These are phyloP conservation scores for Paramecium octaurelia DNA, from an alignment of 73 alveolate genomes.

Conservation along the genomic window DNA sequence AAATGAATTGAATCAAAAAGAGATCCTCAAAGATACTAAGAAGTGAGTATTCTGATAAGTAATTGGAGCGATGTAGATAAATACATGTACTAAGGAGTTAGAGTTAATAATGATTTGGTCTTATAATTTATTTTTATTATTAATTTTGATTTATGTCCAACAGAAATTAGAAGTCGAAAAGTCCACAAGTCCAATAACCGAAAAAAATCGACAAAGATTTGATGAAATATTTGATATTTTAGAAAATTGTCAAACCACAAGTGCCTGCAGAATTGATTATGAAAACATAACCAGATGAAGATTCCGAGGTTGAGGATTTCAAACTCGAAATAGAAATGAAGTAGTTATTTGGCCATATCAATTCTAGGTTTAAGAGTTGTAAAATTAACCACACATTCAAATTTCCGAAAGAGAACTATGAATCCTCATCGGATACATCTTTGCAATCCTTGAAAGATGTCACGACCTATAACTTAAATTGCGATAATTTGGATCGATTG, in stretches of 20 bases:
- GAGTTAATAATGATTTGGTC: neutral
- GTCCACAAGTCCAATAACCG: conserved; percentile 20
- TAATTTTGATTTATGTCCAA: conserved; percentile 42
- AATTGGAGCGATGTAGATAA: neutral
- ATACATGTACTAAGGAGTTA: neutral
- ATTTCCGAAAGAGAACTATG: conserved; percentile 31
- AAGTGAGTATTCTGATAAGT: neutral
- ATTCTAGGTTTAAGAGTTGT: neutral
- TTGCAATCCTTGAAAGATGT: conserved; percentile 17
- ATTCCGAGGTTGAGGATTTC: conserved; percentile 50
- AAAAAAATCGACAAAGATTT: neutral
- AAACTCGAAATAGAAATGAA: conserved; percentile 16
- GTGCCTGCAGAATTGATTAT: conserved; percentile 25
- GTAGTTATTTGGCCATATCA: neutral
- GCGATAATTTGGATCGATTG: neutral
- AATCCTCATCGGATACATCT: conserved; percentile 8
- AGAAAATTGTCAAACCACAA: conserved; percentile 24
- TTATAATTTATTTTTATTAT: neutral
- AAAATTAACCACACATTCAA: neutral
- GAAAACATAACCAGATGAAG: conserved; percentile 50
- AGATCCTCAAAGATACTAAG: neutral
- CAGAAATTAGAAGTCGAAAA: conserved; percentile 43
- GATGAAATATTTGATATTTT: conserved; percentile 42
- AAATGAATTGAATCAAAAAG: neutral
- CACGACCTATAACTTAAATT: neutral